phyloP scores from a whole-genome alignment of 345 rosid species.

The Populus simonii region DNA sequence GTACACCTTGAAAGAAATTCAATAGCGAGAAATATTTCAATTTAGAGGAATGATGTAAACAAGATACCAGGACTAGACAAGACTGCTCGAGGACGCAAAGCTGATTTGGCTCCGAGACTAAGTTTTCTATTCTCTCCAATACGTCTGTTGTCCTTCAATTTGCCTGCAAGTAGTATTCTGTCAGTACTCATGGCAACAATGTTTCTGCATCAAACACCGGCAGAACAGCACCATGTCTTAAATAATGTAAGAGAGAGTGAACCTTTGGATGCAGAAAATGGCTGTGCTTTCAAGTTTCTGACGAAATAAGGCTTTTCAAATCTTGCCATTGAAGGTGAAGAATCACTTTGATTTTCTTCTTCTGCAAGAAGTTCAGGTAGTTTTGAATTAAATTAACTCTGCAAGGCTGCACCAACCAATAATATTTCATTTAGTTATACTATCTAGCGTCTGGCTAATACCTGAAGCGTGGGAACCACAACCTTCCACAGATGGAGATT shows the following conservation, averaged over 20 bases:
- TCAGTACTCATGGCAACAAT: not conserved
- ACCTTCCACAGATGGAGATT: conserved; percentile 19
- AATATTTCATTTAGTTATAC: no score
- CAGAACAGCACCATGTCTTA: not conserved
- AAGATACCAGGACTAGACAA: conserved; percentile 37
- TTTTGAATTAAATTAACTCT: not conserved
- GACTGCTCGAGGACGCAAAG: conserved; percentile 34
- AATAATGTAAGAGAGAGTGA: not conserved
- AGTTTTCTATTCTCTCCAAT: not conserved
- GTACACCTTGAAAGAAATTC: not conserved
- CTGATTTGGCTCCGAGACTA: not conserved
- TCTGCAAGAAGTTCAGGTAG: not conserved
- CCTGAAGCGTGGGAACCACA: not conserved
- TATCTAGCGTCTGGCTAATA: not conserved
- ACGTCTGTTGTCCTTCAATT: not conserved
- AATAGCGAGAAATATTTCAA: not conserved
- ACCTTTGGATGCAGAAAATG: conserved; percentile 19
- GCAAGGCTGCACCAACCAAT: no score
- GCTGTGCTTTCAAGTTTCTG: not conserved
- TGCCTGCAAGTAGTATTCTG: not conserved
- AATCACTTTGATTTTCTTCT: conserved; percentile 22
- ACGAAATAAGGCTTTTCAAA: not conserved
- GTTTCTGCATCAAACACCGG: not conserved
- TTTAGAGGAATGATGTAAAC: no score
- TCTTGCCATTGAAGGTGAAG: conserved; percentile 14